Conservation (phyloP, 805 yeast genomes). For the Kazachstania africana region DNA sequence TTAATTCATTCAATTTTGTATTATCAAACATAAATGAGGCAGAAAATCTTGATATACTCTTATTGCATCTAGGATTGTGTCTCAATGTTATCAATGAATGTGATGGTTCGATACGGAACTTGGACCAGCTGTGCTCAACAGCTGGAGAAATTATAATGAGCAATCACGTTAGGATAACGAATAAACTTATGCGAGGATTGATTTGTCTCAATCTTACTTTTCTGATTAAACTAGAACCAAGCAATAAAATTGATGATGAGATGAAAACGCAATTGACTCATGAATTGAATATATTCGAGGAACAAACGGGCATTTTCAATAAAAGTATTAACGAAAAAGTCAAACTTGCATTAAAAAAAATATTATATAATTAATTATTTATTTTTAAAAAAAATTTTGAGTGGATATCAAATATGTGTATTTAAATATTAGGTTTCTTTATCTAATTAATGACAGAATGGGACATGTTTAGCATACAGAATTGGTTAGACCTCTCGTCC, state of each 20-base stretch:
- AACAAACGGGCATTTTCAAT: constrained; percentile 6
- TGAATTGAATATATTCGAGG: constrained; percentile 4
- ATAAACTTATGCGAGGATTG: constrained; percentile 5
- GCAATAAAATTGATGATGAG: background rate
- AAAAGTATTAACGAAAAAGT: constrained; percentile 7
- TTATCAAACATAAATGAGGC: no score
- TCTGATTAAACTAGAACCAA: background rate
- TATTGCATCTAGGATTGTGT: constrained; percentile 12
- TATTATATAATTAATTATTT: no score
- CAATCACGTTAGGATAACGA: constrained; percentile 2
- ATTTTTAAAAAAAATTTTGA: no score
- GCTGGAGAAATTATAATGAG: background rate
- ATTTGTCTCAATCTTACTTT: constrained; percentile 10
- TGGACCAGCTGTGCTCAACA: background rate
- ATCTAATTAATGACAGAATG: no score
- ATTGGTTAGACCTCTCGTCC: constrained; percentile 36
- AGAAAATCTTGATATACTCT: constrained; percentile 3
- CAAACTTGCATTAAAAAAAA: constrained; percentile 3
- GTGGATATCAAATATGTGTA: no score
- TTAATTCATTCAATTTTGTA: background rate
- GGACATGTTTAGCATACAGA: constrained; percentile 9
- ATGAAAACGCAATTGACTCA: background rate
- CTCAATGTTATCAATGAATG: constrained; percentile 5
- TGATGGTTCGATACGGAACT: background rate
- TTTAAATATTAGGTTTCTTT: no score